A percentile compares a stretch with the other conserved stretches of the same genome.
phyloP scores from a whole-genome alignment of 2,329 filamentous ascomycete species.

The Ceratocystis alfenasii region DNA sequence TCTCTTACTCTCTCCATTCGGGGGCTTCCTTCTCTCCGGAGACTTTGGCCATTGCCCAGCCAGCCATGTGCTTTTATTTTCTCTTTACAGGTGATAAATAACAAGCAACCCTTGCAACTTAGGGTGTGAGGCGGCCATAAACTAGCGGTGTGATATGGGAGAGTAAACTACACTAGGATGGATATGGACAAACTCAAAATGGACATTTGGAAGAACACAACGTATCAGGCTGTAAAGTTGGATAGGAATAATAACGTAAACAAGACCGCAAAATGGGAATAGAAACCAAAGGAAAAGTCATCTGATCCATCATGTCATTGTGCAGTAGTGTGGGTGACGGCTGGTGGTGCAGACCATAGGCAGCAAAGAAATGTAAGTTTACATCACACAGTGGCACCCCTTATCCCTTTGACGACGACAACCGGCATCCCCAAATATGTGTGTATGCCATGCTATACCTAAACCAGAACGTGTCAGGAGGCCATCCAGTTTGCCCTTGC shows the following conservation, averaged over 20 bases:
- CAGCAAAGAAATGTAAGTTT: neutral
- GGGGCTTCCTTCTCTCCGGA: neutral
- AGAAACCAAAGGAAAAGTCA: neutral
- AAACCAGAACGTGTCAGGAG: too few species aligned
- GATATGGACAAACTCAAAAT: neutral
- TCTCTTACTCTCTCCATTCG: neutral
- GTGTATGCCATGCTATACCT: too few species aligned
- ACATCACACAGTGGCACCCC: neutral
- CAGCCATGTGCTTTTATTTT: constrained; percentile 1
- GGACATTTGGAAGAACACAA: neutral
- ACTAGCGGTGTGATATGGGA: constrained; percentile 1
- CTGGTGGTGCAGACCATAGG: neutral
- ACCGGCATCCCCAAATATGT: neutral
- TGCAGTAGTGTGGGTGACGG: neutral
- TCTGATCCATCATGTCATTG: constrained; percentile 9
- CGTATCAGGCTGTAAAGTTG: neutral
- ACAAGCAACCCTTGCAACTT: neutral
- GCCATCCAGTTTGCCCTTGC: too few species aligned
- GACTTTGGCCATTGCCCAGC: neutral
- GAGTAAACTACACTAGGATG: neutral
- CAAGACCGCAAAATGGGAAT: neutral
- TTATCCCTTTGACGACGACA: neutral
- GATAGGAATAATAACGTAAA: neutral
- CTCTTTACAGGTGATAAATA: neutral
- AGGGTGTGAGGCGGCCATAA: neutral